Percentiles rank a stretch among this genome's conserved stretches.
These are phyloP conservation scores for Phyllosticta capitalensis DNA, from an alignment of 2,329 filamentous ascomycete genomes.

Conservation along the genomic window DNA sequence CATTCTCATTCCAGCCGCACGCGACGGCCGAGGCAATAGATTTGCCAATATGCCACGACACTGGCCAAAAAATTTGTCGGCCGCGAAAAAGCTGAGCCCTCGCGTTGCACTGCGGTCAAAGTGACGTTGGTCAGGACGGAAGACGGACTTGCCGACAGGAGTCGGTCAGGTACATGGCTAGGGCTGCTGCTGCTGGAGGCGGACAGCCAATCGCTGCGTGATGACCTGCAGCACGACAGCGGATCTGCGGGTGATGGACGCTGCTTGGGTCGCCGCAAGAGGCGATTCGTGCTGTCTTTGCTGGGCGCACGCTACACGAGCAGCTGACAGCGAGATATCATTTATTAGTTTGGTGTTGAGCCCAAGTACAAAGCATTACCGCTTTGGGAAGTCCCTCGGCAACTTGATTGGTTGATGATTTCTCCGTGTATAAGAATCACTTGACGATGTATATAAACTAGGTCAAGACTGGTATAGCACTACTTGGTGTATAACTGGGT, in stretches of 20 bases:
- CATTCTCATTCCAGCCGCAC: not conserved
- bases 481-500: too few species aligned
- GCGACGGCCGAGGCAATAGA: not conserved
- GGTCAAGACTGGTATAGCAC: not conserved
- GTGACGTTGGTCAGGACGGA: not conserved
- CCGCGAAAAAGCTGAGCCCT: not conserved
- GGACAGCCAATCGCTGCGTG: not conserved
- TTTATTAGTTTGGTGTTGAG: not conserved
- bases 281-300: not conserved
- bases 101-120: not conserved
- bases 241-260: not conserved
- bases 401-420: not conserved
- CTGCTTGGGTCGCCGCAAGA: not conserved
- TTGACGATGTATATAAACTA: not conserved
- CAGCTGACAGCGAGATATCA: not conserved
- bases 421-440: not conserved
- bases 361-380: not conserved
- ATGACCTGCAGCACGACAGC: not conserved
- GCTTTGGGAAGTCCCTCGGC: not conserved
- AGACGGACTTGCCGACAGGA: not conserved
- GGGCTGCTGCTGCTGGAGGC: not conserved
- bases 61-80: not conserved
- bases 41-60: not conserved
- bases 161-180: not conserved
- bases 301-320: not conserved